These are phyloP conservation scores for Thymus quinquecostatus DNA, from an alignment of 257 asterid species.

Conservation along the genomic window DNA sequence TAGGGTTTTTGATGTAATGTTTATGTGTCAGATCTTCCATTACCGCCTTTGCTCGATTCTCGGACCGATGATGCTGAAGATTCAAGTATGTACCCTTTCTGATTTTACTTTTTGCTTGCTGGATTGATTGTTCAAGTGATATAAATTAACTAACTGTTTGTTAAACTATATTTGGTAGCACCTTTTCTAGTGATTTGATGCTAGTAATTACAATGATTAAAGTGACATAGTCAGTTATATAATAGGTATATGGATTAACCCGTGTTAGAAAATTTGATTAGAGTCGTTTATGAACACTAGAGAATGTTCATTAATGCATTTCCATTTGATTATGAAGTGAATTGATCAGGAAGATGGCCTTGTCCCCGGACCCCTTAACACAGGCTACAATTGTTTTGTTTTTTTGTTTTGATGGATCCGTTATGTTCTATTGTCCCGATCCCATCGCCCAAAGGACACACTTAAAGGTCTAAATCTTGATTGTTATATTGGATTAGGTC, in stretches of 20 bases:
- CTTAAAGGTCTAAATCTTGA: background rate
- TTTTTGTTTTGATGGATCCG: too few species aligned
- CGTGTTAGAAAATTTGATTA: background rate
- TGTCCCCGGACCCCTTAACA: background rate
- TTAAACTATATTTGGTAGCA: too few species aligned
- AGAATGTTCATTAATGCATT: background rate
- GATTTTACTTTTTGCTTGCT: background rate
- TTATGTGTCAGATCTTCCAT: slow-evolving; percentile 57
- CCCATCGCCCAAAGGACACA: too few species aligned
- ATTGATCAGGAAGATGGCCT: slow-evolving; percentile 10
- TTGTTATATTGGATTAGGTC: background rate
- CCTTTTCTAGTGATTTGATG: too few species aligned
- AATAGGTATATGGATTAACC: background rate
- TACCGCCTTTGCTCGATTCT: slow-evolving; percentile 63
- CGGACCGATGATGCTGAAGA: slow-evolving; percentile 73
- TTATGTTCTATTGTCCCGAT: too few species aligned
- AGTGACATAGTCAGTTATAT: background rate
- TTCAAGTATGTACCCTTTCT: slow-evolving; percentile 51
- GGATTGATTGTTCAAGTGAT: background rate
- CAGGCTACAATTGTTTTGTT: too few species aligned
- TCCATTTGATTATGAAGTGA: background rate
- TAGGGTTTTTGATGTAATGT: slow-evolving; percentile 6
- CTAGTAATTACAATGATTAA: too few species aligned
- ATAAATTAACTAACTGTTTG: background rate
- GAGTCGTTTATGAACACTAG: background rate